Evolutionary conservation across 2,329 filamentous ascomycete species (phyloP), one percentile per base, ranked within the genome.

Genomic region (Elsinoe fawcettii): DNA sequence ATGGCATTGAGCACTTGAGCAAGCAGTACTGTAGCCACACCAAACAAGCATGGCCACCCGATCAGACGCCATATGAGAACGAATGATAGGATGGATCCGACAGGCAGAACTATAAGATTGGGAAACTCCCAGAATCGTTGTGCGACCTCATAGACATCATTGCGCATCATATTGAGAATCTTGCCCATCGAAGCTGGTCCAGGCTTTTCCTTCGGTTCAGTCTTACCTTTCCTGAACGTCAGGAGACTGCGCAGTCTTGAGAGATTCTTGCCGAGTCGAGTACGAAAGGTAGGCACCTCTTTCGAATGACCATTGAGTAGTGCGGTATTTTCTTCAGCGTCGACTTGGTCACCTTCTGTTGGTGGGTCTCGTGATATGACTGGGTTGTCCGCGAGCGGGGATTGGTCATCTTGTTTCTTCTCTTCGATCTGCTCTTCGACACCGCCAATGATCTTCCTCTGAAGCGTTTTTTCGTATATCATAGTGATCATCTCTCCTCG

Each of bases 101-200:
- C 70, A 0, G 90, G 90, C 60, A 87, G 88, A 2, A 85, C 85
- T 39, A 95, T 74, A 1, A 96, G 74, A n/a, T 77, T 77, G 1
- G 87, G 80, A 55, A 93, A 87, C 60, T 96, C 90, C 90, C 90
- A 96, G 64, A 96, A 93, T 43, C 75, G 70, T 65, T 92, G 88
- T 2, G 88, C 81, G 37, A 92, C 82, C 23, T 61, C 59, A 66
- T 92, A 93, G 0, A 87, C 88, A 67, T 93, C 88, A 59, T 78
- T 78, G 36, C 89, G 84, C 76, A 95, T 87, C 1, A 96, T 72
- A 64, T 95, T 96, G 60, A 96, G 80, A 54, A 96, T 93, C 67
- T 95, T 95, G 6, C 90, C 90, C 72, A 91, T 92, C 0, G 88
- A 90, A 0, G 90, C 89, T 1, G 86, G 81, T 57, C 80, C 74